These are phyloP conservation scores for Penicillium coprophilum DNA, from an alignment of 495 filamentous ascomycete species.

Conservation along the genomic window DNA sequence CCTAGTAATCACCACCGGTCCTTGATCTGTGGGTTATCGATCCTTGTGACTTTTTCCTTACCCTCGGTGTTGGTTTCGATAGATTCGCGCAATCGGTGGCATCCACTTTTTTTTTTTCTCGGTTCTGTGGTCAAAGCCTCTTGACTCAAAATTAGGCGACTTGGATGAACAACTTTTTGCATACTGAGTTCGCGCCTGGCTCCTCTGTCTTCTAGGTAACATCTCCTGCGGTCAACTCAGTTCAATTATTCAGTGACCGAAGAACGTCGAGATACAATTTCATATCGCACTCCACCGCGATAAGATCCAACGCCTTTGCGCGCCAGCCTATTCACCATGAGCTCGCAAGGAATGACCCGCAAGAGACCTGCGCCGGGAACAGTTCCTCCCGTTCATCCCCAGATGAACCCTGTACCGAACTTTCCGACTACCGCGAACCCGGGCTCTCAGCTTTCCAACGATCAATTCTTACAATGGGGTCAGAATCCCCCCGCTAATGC, in stretches of 20 bases:
- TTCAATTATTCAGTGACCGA: not conserved
- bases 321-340: conserved; percentile 31
- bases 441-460: conserved; percentile 47
- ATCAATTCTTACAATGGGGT: conserved; percentile 57
- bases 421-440: conserved; percentile 32
- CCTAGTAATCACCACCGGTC: conserved; percentile 3
- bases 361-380: conserved; percentile 76
- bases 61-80: not conserved
- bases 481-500: conserved; percentile 41
- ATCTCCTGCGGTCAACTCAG: not conserved
- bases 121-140: conserved; percentile 14
- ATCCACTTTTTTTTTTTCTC: conserved; percentile 18
- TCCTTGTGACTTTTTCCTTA: not conserved
- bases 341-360: conserved; percentile 50
- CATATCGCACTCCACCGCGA: conserved; percentile 9
- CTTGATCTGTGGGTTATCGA: conserved; percentile 6
- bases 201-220: conserved; percentile 2
- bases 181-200: conserved; percentile 3
- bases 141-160: conserved; percentile 18
- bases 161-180: conserved; percentile 10
- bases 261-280: not conserved
- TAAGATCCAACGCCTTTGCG: conserved; percentile 12
- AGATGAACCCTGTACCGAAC: conserved; percentile 36
- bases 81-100: not conserved
- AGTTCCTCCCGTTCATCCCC: conserved; percentile 55